Evolutionary conservation across 768 basidiomycete species (phyloP), one percentile per base, ranked within the genome.

Genomic region (Leccinum sublutescens): DNA sequence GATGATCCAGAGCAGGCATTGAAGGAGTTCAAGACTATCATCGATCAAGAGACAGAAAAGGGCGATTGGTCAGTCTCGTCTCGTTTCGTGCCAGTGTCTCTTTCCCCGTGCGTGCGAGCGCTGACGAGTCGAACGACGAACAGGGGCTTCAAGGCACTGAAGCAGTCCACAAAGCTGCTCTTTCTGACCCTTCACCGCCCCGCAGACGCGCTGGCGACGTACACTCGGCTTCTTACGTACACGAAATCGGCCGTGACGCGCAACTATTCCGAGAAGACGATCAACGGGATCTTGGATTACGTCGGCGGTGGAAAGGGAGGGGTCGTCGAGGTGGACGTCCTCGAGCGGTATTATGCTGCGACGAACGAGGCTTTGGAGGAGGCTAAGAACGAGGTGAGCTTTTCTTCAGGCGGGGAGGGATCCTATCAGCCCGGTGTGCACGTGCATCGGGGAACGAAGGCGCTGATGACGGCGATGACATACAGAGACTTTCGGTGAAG

Each of bases 281-380:
- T 99, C 79, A 99, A 99, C 71, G 91, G 92, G 57, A 97, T 99
- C 63, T 79, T 99, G 64, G 97, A 99, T 73, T 98, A 98, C 66
- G 97, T 98, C 43, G 95, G 95, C 11, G 95, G 95, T 50, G 85
- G 88, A 52, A 89, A 90, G 72, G 86, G 89, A 19, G 91, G 88
- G 2, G 77, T 77, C 3, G 83, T 91, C 4, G 89, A 90, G 59
- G 90, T 97, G 10, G 90, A 91, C 59, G 84, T 95, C 9, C 79
- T 99, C 52, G 95, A 98, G 74, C 87, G 87, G 63, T 99, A 98
- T 78, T 99, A 99, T 75, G 91, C 96, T 67, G 91, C 82, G 1
- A 99, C 97, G 2, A 90, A 92, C 70, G 84, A 85, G 57, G 93
- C 94, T 4, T 76, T 98, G 43, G 88, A 88, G 61, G 97, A 98